Conservation (phyloP, 148 eudicot species). For the Simmondsia chinensis region DNA sequence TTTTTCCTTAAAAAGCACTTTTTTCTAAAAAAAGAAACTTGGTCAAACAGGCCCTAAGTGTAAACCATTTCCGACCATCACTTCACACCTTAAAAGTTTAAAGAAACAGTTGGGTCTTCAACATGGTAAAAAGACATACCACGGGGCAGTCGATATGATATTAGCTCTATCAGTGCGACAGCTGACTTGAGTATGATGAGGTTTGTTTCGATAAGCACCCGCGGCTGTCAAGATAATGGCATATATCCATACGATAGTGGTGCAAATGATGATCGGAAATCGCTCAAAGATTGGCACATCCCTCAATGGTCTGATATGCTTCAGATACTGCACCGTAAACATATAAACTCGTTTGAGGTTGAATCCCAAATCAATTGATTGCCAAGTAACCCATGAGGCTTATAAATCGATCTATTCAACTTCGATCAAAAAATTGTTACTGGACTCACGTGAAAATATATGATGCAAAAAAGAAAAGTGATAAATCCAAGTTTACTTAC, state of each 20-base stretch:
- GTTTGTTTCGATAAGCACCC: constrained; percentile 77
- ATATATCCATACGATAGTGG: constrained; percentile 73
- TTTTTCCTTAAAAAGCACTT: too few species aligned
- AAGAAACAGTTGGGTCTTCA: too few species aligned
- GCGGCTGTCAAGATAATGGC: constrained; percentile 84
- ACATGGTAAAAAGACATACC: constrained; percentile 37
- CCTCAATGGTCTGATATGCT: constrained; percentile 64
- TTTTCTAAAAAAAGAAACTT: too few species aligned
- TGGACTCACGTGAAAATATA: too few species aligned
- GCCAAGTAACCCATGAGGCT: too few species aligned
- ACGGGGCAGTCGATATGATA: constrained; percentile 86
- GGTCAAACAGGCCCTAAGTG: too few species aligned
- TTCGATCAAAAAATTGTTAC: constrained; percentile 4
- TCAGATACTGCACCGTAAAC: constrained; percentile 75
- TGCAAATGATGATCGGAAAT: constrained; percentile 73
- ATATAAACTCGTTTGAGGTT: too few species aligned
- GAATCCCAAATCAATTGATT: too few species aligned
- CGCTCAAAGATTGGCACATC: constrained; percentile 93
- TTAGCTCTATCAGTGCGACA: constrained; percentile 92
- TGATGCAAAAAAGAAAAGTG: not conserved
- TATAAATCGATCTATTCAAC: too few species aligned
- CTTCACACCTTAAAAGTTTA: too few species aligned
- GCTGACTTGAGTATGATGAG: constrained; percentile 51
- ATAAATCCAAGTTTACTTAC: constrained; percentile 27
- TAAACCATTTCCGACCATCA: too few species aligned